Base-by-base conservation (phyloP, 441 rosid species). In the Raphanus hybrid region DNA sequence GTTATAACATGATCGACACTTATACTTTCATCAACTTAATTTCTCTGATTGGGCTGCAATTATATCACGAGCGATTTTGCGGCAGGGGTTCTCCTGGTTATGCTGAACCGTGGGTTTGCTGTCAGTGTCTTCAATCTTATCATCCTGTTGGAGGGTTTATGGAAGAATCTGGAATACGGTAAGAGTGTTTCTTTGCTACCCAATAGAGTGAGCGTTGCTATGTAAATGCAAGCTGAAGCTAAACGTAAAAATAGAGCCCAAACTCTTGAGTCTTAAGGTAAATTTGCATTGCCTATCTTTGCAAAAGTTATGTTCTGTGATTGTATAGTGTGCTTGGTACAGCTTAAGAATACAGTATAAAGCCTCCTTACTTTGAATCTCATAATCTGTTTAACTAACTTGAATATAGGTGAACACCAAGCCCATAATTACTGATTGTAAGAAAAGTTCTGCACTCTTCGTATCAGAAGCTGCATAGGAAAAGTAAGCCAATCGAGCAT, bases 181-280 rank as follows among this genome's bases (percentile, higher is more conserved):
- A 43, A 43, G 50, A 43, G 11, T 43, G 50, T 43, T 43, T 10
- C 50, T 43, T 43, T 45, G 52, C 52, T 12, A 11, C 97, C 97
- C 41, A 84, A 86, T 61, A 92, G 96, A 69, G 92, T 93, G 80
- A 85, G 85, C 78, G 86, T 74, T 68, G 98, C 97, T 77, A 93
- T 93, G 98, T 96, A 89, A 82, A 88, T 90, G 97, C 98, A 92
- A 80, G 97, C 96, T 69, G 98, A 93, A 84, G 98, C 97, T 55
- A 96, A 93, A 76, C 92, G 93, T 72, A 92, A 83, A 79, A 89
- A 82, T 83, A 86, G 97, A 83, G 93, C 94, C 76, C 96, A 88
- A 79, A 82, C 92, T 80, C 91, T 92, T 35, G 93, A 93, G 70
- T 90, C 98, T 68, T 93, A 93, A 89, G 94, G 97, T 90, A 75